Conservation (phyloP, 208 protist genomes). For the Trypanosoma congolense region DNA sequence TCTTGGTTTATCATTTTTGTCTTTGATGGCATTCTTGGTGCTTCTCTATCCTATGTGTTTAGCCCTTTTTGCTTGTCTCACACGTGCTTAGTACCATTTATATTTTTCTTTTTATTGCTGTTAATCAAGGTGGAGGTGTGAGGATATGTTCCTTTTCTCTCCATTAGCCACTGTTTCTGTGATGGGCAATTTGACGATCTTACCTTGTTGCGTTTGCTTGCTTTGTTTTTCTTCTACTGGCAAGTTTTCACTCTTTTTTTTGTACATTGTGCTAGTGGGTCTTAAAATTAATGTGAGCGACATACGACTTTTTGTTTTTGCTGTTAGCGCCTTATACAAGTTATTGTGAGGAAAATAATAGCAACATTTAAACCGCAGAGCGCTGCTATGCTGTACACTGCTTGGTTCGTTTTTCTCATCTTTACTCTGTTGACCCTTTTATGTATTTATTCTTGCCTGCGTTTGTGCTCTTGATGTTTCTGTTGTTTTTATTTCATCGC, state of each 20-base stretch:
- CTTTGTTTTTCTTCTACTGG: constrained; percentile 13
- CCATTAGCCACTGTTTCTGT: not conserved
- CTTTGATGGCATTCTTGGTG: constrained; percentile 7
- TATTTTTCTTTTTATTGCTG: not conserved
- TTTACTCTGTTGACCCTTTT: too few species aligned
- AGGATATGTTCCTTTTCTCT: not conserved
- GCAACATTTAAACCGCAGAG: too few species aligned
- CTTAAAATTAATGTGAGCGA: too few species aligned
- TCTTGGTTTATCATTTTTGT: not conserved
- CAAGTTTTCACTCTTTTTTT: constrained; percentile 10
- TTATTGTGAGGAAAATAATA: too few species aligned
- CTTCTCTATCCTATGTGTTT: constrained; percentile 2
- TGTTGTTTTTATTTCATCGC: not conserved
- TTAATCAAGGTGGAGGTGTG: not conserved
- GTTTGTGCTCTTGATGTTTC: too few species aligned
- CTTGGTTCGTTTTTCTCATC: too few species aligned
- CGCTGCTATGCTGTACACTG: too few species aligned
- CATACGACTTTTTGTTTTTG: too few species aligned
- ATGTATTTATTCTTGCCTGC: too few species aligned
- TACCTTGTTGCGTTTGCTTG: constrained; percentile 8
- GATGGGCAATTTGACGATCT: constrained; percentile 10
- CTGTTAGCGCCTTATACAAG: too few species aligned
- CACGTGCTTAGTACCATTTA: constrained; percentile 13
- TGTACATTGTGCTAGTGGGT: too few species aligned
- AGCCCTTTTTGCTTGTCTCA: constrained; percentile 13